Evolutionary conservation across 164 flowering plant species (phyloP).

Genomic region (Aristolochia contorta): DNA sequence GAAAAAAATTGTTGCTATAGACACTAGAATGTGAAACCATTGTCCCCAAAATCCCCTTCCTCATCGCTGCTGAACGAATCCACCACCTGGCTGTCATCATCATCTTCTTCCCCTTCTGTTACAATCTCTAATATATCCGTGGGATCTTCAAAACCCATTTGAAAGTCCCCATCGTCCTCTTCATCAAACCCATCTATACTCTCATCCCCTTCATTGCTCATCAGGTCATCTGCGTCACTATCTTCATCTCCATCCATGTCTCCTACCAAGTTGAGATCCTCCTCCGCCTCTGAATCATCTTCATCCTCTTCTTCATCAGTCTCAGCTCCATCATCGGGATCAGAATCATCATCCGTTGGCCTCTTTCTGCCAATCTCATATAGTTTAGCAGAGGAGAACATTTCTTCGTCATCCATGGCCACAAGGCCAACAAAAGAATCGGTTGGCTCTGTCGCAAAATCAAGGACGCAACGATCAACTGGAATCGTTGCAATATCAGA

Average conservation of each 20-base stretch:
- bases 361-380: slow-evolving; percentile 81
- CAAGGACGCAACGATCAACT: slow-evolving; percentile 86
- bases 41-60: slow-evolving; percentile 34
- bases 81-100: slow-evolving; percentile 37
- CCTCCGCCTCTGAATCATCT: slow-evolving; percentile 52
- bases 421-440: slow-evolving; percentile 87
- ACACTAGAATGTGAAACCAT: slow-evolving; percentile 25
- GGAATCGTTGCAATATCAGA: slow-evolving; percentile 88
- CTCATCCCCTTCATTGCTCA: slow-evolving; percentile 19
- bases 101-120: slow-evolving; percentile 50
- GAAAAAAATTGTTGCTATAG: too few species aligned
- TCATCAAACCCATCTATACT: slow-evolving; percentile 32
- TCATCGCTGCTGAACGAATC: slow-evolving; percentile 63
- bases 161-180: slow-evolving; percentile 33
- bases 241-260: slow-evolving; percentile 16
- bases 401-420: slow-evolving; percentile 86
- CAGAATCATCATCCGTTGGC: slow-evolving; percentile 93
- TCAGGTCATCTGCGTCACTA: slow-evolving; percentile 29
- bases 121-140: slow-evolving; percentile 17
- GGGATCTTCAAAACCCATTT: slow-evolving; percentile 38
- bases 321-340: slow-evolving; percentile 86
- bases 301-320: slow-evolving; percentile 75
- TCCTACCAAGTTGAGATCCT: slow-evolving; percentile 31
- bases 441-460: slow-evolving; percentile 78
- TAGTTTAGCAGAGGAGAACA: slow-evolving; percentile 78